These are phyloP conservation scores for Xylaria cubensis DNA, from an alignment of 495 filamentous ascomycete genomes.

Conservation along the genomic window DNA sequence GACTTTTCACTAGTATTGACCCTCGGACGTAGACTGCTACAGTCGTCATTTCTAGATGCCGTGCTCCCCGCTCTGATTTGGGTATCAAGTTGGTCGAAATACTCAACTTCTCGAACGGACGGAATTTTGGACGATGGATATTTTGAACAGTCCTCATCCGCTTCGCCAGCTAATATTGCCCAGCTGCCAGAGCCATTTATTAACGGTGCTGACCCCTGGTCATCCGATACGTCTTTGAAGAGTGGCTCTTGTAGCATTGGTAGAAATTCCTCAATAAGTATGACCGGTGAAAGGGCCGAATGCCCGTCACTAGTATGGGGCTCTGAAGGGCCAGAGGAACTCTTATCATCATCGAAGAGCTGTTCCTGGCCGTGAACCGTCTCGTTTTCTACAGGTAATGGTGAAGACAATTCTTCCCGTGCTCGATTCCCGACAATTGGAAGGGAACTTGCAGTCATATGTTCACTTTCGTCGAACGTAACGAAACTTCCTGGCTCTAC, in stretches of 20 bases:
- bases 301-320: neutral
- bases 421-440: neutral
- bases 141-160: neutral
- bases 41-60: no score
- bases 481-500: neutral
- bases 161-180: neutral
- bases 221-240: neutral
- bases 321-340: neutral
- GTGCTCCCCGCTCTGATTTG: neutral
- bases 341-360: slow-evolving; percentile 25
- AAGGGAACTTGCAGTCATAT: neutral
- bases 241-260: slow-evolving; percentile 1
- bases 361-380: slow-evolving; percentile 26
- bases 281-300: neutral
- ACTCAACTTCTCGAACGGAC: neutral
- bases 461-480: neutral
- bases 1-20: neutral
- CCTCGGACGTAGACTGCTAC: neutral
- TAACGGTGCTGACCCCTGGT: slow-evolving; percentile 5
- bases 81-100: neutral
- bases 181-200: neutral
- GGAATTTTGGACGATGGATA: neutral
- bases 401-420: neutral
- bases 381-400: slow-evolving; percentile 26
- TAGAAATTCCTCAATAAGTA: neutral